A percentile compares a stretch with the other conserved stretches of the same genome.
Conservation (phyloP, 2,329 filamentous ascomycete genomes). For the Aspergillus sp. region DNA sequence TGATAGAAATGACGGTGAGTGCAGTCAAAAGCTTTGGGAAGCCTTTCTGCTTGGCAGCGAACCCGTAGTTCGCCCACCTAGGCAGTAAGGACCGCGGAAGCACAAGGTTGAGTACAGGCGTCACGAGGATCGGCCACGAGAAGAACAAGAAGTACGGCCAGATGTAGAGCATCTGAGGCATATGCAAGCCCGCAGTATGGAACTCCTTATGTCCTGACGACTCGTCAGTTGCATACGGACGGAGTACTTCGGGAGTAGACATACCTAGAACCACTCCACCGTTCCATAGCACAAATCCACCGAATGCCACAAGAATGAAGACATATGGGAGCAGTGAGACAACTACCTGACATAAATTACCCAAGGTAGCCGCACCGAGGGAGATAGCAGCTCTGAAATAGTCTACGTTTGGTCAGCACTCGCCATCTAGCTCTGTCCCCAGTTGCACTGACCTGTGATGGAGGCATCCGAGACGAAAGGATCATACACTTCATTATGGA, state of each 20-base stretch:
- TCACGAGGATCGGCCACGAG: constrained; percentile 72
- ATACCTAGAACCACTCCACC: constrained; percentile 84
- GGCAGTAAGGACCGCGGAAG: constrained; percentile 32
- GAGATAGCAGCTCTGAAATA: constrained; percentile 58
- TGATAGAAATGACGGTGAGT: constrained; percentile 37
- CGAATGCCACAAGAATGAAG: constrained; percentile 65
- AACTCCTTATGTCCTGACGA: constrained; percentile 82
- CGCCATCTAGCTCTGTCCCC: background rate
- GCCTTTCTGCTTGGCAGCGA: constrained; percentile 28
- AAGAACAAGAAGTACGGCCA: constrained; percentile 91
- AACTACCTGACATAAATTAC: constrained; percentile 40
- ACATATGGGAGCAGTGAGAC: constrained; percentile 52
- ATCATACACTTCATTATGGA: constrained; percentile 47
- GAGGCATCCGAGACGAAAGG: constrained; percentile 48
- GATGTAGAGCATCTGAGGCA: constrained; percentile 92
- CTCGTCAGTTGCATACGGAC: background rate
- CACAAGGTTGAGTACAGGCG: constrained; percentile 48
- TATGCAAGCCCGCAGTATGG: constrained; percentile 82
- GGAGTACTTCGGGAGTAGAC: constrained; percentile 13
- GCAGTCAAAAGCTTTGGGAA: constrained; percentile 40
- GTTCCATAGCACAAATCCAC: constrained; percentile 77
- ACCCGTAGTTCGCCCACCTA: constrained; percentile 31
- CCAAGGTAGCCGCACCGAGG: constrained; percentile 56
- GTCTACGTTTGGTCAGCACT: constrained; percentile 37
- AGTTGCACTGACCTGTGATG: constrained; percentile 43